phyloP scores from a whole-genome alignment of 495 filamentous ascomycete genomes.

The Aspergillus cavernicola region DNA sequence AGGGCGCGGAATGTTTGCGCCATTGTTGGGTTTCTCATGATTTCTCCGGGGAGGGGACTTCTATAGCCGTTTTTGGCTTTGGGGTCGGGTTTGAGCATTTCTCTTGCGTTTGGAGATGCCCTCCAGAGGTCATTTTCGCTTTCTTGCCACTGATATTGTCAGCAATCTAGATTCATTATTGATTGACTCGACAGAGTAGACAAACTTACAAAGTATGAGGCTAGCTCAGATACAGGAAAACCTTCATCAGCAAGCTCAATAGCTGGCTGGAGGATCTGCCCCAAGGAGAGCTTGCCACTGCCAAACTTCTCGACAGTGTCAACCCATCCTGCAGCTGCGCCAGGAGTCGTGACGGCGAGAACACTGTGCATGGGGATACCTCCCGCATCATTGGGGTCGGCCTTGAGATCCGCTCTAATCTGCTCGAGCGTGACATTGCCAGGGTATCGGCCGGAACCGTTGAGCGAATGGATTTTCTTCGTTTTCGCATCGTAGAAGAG shows the following conservation, averaged over 20 bases:
- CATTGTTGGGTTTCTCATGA: slow-evolving; percentile 80
- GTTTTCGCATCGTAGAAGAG: slow-evolving; percentile 86
- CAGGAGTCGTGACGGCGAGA: slow-evolving; percentile 81
- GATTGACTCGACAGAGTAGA: too few species aligned
- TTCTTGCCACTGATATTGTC: slow-evolving; percentile 56
- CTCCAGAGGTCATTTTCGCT: slow-evolving; percentile 56
- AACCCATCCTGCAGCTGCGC: slow-evolving; percentile 91
- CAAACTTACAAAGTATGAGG: slow-evolving; percentile 62
- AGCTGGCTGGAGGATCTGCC: slow-evolving; percentile 76
- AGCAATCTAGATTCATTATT: too few species aligned
- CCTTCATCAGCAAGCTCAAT: slow-evolving; percentile 86
- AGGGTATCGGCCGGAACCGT: slow-evolving; percentile 84
- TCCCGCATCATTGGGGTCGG: slow-evolving; percentile 57
- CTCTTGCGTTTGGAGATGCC: slow-evolving; percentile 77
- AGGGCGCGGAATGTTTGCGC: slow-evolving; percentile 79
- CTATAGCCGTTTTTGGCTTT: slow-evolving; percentile 61
- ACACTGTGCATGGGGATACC: slow-evolving; percentile 72
- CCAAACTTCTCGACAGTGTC: slow-evolving; percentile 90
- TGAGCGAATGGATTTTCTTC: slow-evolving; percentile 76
- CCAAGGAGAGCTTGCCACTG: slow-evolving; percentile 74
- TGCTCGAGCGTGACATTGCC: slow-evolving; percentile 63
- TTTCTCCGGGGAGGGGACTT: slow-evolving; percentile 76
- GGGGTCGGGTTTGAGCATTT: slow-evolving; percentile 76
- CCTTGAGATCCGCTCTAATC: slow-evolving; percentile 64
- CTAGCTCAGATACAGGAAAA: slow-evolving; percentile 81